Evolutionary conservation across 345 rosid genomes (phyloP).

Genomic region (Tarenaya hassleriana): DNA sequence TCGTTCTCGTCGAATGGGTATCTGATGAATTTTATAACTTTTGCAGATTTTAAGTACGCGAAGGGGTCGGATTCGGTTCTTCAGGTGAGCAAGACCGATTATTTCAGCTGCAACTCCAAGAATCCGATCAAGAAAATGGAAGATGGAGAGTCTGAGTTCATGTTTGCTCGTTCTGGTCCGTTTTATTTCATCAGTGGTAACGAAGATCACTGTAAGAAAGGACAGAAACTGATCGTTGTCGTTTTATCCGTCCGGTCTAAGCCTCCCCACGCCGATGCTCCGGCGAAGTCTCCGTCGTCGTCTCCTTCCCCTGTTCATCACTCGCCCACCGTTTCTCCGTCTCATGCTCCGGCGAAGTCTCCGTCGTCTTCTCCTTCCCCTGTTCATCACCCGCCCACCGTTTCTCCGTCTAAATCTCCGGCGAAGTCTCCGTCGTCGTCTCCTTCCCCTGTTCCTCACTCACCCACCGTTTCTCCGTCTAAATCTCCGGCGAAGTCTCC

Average conservation of each 20-base stretch:
- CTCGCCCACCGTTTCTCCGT: too few species aligned
- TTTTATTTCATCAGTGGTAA: constrained; percentile 60
- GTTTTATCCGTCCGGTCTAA: constrained; percentile 35
- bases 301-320: not conserved
- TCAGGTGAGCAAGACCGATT: constrained; percentile 50
- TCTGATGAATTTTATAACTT: not conserved
- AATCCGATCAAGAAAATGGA: constrained; percentile 31
- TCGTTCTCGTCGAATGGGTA: not conserved
- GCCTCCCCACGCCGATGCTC: constrained; percentile 12
- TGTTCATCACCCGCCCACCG: not conserved
- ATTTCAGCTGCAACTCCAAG: constrained; percentile 35
- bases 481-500: constrained; percentile 1
- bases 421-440: constrained; percentile 4
- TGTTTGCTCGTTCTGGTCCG: constrained; percentile 39
- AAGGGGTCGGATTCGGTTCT: constrained; percentile 56
- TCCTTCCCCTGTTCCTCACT: not conserved
- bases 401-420: too few species aligned
- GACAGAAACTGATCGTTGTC: constrained; percentile 44
- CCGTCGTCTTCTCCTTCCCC: constrained; percentile 16
- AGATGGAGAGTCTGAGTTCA: constrained; percentile 33
- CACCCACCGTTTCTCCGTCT: not conserved
- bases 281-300: not conserved
- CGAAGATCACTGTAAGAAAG: constrained; percentile 40
- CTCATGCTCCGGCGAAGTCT: not conserved
- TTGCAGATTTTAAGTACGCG: constrained; percentile 30